A percentile compares a stretch with the other conserved stretches of the same genome.
Evolutionary conservation across 148 eudicot genomes (phyloP).

Genomic region (Rhododendron kiyosumense): DNA sequence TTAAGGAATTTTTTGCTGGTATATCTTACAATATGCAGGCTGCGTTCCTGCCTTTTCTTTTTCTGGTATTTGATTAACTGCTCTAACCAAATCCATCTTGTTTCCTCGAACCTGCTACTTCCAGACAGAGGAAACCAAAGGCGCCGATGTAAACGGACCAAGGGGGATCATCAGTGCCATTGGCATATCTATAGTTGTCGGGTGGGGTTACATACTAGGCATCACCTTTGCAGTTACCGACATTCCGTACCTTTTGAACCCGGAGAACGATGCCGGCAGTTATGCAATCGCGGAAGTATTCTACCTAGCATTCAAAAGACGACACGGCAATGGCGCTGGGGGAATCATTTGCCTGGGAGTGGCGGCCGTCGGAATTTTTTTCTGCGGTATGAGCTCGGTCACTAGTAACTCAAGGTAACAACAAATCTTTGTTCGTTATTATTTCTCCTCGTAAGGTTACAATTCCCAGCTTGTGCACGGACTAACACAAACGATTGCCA

Average conservation of each 20-base stretch:
- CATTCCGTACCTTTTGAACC: constrained; percentile 65
- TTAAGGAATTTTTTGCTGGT: no score
- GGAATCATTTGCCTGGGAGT: constrained; percentile 81
- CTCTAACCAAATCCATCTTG: constrained; percentile 1
- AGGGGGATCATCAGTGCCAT: constrained; percentile 89
- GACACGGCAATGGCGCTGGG: constrained; percentile 77
- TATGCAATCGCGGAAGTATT: constrained; percentile 92
- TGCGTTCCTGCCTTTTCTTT: neutral
- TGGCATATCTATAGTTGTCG: constrained; percentile 79
- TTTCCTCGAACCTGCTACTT: constrained; percentile 13
- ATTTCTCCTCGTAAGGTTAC: neutral
- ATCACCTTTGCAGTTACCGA: constrained; percentile 85
- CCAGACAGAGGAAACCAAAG: constrained; percentile 93
- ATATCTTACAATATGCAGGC: no score
- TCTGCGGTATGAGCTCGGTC: constrained; percentile 90
- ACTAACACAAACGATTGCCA: neutral
- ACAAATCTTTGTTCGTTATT: neutral
- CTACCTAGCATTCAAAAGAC: constrained; percentile 65
- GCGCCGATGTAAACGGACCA: constrained; percentile 91
- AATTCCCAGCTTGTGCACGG: neutral
- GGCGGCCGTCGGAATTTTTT: constrained; percentile 80
- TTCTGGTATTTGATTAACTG: neutral
- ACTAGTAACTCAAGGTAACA: constrained; percentile 96
- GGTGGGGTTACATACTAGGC: constrained; percentile 92
- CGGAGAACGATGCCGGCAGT: constrained; percentile 75